phyloP scores from a whole-genome alignment of 495 filamentous ascomycete species.

The Trichoderma erinaceum region DNA sequence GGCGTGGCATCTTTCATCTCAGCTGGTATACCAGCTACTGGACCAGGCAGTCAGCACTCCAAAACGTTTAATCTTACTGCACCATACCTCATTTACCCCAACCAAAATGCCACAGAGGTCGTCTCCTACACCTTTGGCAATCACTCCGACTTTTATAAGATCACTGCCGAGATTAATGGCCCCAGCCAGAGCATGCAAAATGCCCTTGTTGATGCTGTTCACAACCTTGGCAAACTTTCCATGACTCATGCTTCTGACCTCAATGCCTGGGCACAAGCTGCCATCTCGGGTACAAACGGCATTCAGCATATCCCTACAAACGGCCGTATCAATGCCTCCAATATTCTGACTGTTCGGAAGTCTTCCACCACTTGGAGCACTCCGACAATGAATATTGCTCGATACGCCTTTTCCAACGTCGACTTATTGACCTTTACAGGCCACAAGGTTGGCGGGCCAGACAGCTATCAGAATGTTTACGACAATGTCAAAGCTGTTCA shows the following conservation, averaged over 20 bases:
- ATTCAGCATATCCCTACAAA: slow-evolving; percentile 35
- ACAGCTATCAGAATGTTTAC: slow-evolving; percentile 22
- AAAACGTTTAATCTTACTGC: slow-evolving; percentile 19
- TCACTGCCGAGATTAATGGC: slow-evolving; percentile 30
- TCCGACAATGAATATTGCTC: slow-evolving; percentile 30
- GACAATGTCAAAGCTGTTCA: slow-evolving; percentile 27
- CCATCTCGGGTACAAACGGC: slow-evolving; percentile 24
- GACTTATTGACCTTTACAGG: slow-evolving; percentile 22
- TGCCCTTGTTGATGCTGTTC: slow-evolving; percentile 24
- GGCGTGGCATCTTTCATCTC: slow-evolving; percentile 27
- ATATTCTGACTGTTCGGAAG: slow-evolving; percentile 18
- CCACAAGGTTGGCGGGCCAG: slow-evolving; percentile 7
- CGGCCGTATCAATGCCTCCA: slow-evolving; percentile 17
- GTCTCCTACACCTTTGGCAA: slow-evolving; percentile 30
- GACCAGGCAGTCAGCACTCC: slow-evolving; percentile 21
- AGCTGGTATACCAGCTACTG: slow-evolving; percentile 25
- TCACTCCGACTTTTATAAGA: slow-evolving; percentile 39
- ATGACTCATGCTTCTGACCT: slow-evolving; percentile 29
- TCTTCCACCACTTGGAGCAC: slow-evolving; percentile 17
- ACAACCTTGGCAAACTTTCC: slow-evolving; percentile 22
- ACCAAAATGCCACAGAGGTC: slow-evolving; percentile 27
- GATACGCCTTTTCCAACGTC: slow-evolving; percentile 22
- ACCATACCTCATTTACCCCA: slow-evolving; percentile 23
- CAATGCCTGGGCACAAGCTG: slow-evolving; percentile 23
- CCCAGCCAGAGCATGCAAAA: slow-evolving; percentile 27